Evolutionary conservation across 1,139 yeast genomes (phyloP).

Genomic region (Debaryomycetaceae sp.): DNA sequence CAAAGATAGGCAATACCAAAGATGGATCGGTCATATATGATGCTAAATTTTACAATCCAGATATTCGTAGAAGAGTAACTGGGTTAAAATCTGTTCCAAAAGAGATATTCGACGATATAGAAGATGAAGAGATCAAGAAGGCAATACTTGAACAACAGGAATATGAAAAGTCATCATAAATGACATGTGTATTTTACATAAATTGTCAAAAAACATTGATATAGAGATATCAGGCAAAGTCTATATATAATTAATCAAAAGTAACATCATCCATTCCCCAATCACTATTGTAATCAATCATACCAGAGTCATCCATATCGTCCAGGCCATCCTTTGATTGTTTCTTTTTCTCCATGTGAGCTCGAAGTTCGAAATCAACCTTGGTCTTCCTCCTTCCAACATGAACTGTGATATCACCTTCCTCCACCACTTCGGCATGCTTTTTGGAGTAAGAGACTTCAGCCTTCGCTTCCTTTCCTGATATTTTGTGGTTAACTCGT

Average conservation of each 20-base stretch:
- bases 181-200: background rate
- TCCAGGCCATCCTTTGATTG: constrained; percentile 16
- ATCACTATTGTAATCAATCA: constrained; percentile 16
- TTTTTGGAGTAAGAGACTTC: constrained; percentile 49
- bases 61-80: constrained; percentile 47
- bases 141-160: constrained; percentile 69
- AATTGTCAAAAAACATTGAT: background rate
- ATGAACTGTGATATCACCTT: constrained; percentile 45
- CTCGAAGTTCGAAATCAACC: constrained; percentile 46
- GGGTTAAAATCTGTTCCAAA: constrained; percentile 61
- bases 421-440: constrained; percentile 46
- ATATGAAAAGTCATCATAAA: constrained; percentile 36
- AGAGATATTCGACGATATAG: constrained; percentile 53
- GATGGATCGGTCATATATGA: constrained; percentile 38
- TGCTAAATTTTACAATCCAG: constrained; percentile 47
- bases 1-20: constrained; percentile 15
- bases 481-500: constrained; percentile 78
- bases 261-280: constrained; percentile 26
- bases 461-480: constrained; percentile 62
- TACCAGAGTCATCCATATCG: constrained; percentile 15
- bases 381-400: constrained; percentile 49
- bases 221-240: background rate
- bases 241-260: constrained; percentile 4
- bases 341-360: constrained; percentile 43
- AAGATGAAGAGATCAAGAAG: constrained; percentile 50